Percentiles rank a stretch among this genome's conserved stretches.
phyloP scores from a whole-genome alignment of 2,329 filamentous ascomycete species.

The Diaporthe ilicicola region DNA sequence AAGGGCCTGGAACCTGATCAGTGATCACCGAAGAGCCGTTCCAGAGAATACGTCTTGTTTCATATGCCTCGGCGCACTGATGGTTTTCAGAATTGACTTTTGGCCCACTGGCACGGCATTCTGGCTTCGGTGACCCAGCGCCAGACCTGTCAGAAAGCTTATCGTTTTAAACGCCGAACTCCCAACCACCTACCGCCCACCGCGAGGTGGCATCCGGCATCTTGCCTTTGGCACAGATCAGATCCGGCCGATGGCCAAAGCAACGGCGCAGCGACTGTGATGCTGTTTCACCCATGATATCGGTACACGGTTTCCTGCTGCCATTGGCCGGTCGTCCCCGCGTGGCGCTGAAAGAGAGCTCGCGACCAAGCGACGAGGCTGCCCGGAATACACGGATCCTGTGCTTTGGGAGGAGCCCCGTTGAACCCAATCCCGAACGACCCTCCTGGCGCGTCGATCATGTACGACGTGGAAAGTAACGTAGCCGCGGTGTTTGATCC shows the following conservation, averaged over 20 bases:
- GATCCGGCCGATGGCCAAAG: constrained; percentile 15
- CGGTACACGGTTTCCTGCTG: background rate
- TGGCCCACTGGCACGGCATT: background rate
- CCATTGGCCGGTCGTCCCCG: background rate
- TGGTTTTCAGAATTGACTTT: background rate
- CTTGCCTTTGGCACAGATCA: constrained; percentile 2
- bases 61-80: background rate
- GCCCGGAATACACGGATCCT: background rate
- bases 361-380: constrained; percentile 3
- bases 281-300: constrained; percentile 13
- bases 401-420: background rate
- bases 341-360: background rate
- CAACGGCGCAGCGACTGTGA: background rate
- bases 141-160: constrained; percentile 22
- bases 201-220: constrained; percentile 14
- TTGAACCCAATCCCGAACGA: background rate
- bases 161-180: background rate
- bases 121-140: background rate
- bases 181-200: background rate
- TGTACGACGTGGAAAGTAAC: background rate
- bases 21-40: background rate
- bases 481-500: background rate
- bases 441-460: background rate
- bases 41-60: background rate
- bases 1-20: too few species aligned